Evolutionary conservation across 495 filamentous ascomycete genomes (phyloP).

Genomic region (Bathelium albidoporum): DNA sequence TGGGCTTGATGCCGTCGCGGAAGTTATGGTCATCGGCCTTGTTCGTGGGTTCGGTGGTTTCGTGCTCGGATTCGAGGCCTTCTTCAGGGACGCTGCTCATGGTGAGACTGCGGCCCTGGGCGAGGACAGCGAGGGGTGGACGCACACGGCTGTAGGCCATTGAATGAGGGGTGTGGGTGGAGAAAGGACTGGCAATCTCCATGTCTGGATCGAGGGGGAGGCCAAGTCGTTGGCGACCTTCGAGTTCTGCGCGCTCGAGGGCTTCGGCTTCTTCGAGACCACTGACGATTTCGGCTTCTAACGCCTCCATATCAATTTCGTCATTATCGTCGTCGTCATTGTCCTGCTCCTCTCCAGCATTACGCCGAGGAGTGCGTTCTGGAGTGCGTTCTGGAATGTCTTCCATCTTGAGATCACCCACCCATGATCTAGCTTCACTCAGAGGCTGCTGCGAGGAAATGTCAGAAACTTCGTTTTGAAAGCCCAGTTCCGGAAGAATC

Average conservation of each 20-base stretch:
- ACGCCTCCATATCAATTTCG: conserved; percentile 12
- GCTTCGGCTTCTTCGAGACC: conserved; percentile 15
- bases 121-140: neutral
- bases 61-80: neutral
- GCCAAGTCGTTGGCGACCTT: neutral
- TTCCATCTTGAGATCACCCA: conserved; percentile 12
- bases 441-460: neutral
- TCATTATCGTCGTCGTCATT: conserved; percentile 4
- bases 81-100: neutral
- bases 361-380: neutral
- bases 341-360: neutral
- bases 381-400: neutral
- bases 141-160: neutral
- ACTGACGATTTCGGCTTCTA: conserved; percentile 12
- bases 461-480: conserved; percentile 7
- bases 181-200: too few relatives aligned
- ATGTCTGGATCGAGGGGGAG: neutral
- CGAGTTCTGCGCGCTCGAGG: neutral
- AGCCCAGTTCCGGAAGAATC: conserved; percentile 19
- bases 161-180: neutral
- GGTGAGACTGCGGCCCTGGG: neutral
- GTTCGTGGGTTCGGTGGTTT: too few relatives aligned
- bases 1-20: neutral
- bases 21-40: neutral
- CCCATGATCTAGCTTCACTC: conserved; percentile 10